Evolutionary conservation across 805 yeast genomes (phyloP).

Genomic region (Candida xyloterini): DNA sequence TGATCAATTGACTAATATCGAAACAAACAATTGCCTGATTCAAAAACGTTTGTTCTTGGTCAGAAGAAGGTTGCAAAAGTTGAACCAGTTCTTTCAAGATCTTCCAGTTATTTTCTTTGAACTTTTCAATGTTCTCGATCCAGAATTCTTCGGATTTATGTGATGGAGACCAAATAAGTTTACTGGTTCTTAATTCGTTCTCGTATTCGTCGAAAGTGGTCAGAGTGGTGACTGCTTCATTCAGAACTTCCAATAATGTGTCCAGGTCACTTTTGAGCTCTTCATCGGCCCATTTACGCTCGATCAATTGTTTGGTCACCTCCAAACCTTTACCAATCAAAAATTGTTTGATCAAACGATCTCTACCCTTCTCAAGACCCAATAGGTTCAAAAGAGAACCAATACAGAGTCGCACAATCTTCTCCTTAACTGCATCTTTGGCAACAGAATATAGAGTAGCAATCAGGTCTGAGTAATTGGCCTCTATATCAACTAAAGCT

Average conservation of each 20-base stretch:
- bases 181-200: constrained; percentile 76
- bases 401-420: constrained; percentile 80
- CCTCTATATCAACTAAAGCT: constrained; percentile 46
- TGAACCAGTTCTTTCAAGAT: constrained; percentile 59
- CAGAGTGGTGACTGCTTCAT: constrained; percentile 70
- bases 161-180: constrained; percentile 86
- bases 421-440: constrained; percentile 85
- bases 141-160: constrained; percentile 88
- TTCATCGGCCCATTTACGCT: constrained; percentile 92
- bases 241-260: constrained; percentile 54
- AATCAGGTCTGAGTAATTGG: constrained; percentile 52
- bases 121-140: constrained; percentile 73
- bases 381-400: constrained; percentile 67
- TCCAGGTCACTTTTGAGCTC: constrained; percentile 77
- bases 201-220: constrained; percentile 91
- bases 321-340: constrained; percentile 72
- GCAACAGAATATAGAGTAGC: constrained; percentile 55
- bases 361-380: constrained; percentile 37
- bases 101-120: constrained; percentile 77
- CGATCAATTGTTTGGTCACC: constrained; percentile 64
- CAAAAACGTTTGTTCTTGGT: constrained; percentile 30
- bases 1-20: constrained; percentile 62
- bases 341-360: constrained; percentile 58
- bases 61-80: constrained; percentile 40
- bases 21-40: constrained; percentile 61